Evolutionary conservation across 176 grass and related monocot species (phyloP).

Genomic region (Cymbopogon citratus): DNA sequence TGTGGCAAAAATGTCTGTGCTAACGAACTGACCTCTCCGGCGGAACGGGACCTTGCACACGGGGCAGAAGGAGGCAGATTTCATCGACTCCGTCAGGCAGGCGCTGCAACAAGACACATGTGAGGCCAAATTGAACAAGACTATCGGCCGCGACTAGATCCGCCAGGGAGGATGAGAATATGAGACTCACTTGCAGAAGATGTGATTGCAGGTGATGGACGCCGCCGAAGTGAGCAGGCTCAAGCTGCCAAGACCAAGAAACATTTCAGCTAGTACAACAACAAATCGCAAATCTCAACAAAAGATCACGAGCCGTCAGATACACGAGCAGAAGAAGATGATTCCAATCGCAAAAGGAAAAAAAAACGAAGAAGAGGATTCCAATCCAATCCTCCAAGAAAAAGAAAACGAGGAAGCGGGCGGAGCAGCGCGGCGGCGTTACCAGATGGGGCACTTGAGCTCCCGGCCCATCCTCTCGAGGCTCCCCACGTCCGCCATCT

Average conservation of each 20-base stretch:
- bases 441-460: constrained; percentile 96
- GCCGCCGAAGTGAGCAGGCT: constrained; percentile 59
- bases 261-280: neutral
- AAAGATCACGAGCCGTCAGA: neutral
- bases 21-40: constrained; percentile 51
- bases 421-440: neutral
- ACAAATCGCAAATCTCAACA: neutral
- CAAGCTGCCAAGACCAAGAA: constrained; percentile 40
- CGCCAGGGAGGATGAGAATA: neutral
- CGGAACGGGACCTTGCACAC: constrained; percentile 85
- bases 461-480: constrained; percentile 88
- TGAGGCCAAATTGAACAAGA: neutral
- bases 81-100: constrained; percentile 78
- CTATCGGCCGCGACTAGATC: neutral
- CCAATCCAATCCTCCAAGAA: neutral
- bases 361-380: neutral
- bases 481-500: constrained; percentile 58
- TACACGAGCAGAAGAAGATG: neutral
- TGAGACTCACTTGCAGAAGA: constrained; percentile 77
- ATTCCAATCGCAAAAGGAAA: neutral
- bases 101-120: constrained; percentile 12
- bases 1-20: neutral
- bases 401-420: neutral
- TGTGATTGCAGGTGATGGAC: constrained; percentile 76
- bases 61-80: constrained; percentile 58